A percentile compares a stretch with the other conserved stretches of the same genome.
These are phyloP conservation scores for Zymoseptoria pseudotritici DNA, from an alignment of 2,329 filamentous ascomycete genomes.

Conservation along the genomic window DNA sequence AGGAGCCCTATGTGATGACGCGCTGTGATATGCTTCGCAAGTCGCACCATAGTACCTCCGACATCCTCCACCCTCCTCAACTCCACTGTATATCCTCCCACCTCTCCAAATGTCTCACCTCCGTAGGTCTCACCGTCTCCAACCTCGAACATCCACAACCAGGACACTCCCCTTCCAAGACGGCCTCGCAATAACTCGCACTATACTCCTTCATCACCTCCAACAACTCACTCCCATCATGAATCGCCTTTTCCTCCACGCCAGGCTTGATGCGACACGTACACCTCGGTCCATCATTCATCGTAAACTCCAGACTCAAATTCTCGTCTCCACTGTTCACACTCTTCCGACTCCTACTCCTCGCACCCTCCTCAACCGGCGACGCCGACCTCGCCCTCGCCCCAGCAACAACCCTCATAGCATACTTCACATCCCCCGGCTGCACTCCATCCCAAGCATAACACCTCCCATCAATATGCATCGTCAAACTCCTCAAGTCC, in stretches of 20 bases:
- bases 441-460: constrained; percentile 15
- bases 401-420: constrained; percentile 6
- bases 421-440: constrained; percentile 9
- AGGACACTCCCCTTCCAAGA: constrained; percentile 11
- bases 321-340: neutral
- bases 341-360: neutral
- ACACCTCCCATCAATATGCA: constrained; percentile 14
- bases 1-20: no score
- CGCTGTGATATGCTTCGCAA: no score
- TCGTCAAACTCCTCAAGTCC: constrained; percentile 7
- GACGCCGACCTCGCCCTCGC: neutral
- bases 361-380: neutral
- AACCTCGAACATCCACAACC: constrained; percentile 11
- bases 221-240: constrained; percentile 13
- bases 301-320: constrained; percentile 11
- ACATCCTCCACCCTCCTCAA: neutral
- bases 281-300: constrained; percentile 13
- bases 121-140: constrained; percentile 8
- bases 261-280: constrained; percentile 12
- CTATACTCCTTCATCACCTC: constrained; percentile 17
- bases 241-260: constrained; percentile 9
- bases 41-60: no score
- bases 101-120: constrained; percentile 9
- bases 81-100: constrained; percentile 11
- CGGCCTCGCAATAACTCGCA: constrained; percentile 11